Percentiles rank a stretch among this genome's conserved stretches.
phyloP scores from a whole-genome alignment of 2,329 filamentous ascomycete genomes.

The Lachnellula occidentalis region DNA sequence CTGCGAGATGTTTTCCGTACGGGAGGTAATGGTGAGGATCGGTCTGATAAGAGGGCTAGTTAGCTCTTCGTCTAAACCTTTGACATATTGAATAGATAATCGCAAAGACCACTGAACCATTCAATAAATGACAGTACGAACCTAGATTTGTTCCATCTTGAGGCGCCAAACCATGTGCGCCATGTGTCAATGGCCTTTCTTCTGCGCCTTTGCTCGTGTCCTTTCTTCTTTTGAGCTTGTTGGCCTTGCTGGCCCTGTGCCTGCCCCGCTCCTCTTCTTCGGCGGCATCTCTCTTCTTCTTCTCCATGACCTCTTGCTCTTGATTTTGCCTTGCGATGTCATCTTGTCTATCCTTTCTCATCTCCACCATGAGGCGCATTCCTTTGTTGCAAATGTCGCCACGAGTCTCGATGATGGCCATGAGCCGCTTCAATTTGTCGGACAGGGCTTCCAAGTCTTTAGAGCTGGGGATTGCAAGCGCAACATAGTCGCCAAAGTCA shows the following conservation, averaged over 20 bases:
- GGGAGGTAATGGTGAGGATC: constrained; percentile 19
- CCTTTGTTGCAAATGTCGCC: constrained; percentile 64
- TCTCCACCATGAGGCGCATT: constrained; percentile 64
- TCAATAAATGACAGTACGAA: constrained; percentile 30
- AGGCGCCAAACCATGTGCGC: constrained; percentile 56
- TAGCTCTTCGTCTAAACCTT: neutral
- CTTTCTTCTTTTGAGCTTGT: constrained; percentile 76
- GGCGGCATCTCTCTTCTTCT: constrained; percentile 38
- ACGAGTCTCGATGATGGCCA: constrained; percentile 61
- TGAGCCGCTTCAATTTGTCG: constrained; percentile 56
- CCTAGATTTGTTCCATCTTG: constrained; percentile 60
- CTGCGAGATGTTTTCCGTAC: constrained; percentile 17
- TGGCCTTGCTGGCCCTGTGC: constrained; percentile 51
- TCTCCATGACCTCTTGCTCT: constrained; percentile 43
- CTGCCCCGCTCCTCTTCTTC: constrained; percentile 44
- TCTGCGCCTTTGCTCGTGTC: constrained; percentile 58
- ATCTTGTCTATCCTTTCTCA: constrained; percentile 57
- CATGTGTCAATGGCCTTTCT: constrained; percentile 52
- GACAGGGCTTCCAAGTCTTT: constrained; percentile 59
- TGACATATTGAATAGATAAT: neutral
- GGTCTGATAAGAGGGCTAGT: constrained; percentile 10
- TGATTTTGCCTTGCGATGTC: constrained; percentile 36
- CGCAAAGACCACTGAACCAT: neutral
- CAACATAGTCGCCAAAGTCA: constrained; percentile 60
- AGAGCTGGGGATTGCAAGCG: constrained; percentile 56